phyloP scores from a whole-genome alignment of 805 yeast species.

The Yamadazyma nakazawae region DNA sequence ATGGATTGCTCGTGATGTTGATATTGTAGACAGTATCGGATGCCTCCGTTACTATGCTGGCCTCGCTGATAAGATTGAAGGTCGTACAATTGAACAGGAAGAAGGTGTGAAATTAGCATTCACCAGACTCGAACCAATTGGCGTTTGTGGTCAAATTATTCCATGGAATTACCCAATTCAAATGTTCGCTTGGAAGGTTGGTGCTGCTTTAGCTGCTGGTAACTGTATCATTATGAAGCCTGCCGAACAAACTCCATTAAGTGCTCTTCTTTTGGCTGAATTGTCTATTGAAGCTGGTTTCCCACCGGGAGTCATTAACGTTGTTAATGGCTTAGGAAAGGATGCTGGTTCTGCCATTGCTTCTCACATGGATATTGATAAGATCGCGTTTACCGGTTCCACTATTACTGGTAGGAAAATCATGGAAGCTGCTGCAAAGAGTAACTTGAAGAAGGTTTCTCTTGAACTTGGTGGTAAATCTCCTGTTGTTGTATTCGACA shows the following conservation, averaged over 20 bases:
- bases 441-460: conserved; percentile 47
- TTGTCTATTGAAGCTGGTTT: conserved; percentile 76
- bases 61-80: conserved; percentile 67
- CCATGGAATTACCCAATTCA: conserved; percentile 53
- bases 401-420: conserved; percentile 44
- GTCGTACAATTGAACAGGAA: conserved; percentile 60
- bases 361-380: conserved; percentile 43
- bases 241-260: conserved; percentile 49
- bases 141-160: conserved; percentile 50
- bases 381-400: conserved; percentile 57
- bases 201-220: conserved; percentile 47
- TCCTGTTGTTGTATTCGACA: conserved; percentile 45
- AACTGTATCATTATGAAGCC: conserved; percentile 47
- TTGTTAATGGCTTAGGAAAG: conserved; percentile 43
- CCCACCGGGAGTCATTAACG: conserved; percentile 51
- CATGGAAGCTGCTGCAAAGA: conserved; percentile 40
- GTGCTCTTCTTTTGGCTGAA: conserved; percentile 43
- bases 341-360: conserved; percentile 47
- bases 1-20: conserved; percentile 50
- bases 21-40: conserved; percentile 54
- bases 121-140: conserved; percentile 40
- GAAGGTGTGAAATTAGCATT: conserved; percentile 41
- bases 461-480: conserved; percentile 55
- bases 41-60: conserved; percentile 69
- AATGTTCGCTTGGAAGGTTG: conserved; percentile 50